A percentile compares a stretch with the other conserved stretches of the same genome.
These are phyloP conservation scores for Salpingoeca rosetta DNA, from an alignment of 78 protist species.

Conservation along the genomic window DNA sequence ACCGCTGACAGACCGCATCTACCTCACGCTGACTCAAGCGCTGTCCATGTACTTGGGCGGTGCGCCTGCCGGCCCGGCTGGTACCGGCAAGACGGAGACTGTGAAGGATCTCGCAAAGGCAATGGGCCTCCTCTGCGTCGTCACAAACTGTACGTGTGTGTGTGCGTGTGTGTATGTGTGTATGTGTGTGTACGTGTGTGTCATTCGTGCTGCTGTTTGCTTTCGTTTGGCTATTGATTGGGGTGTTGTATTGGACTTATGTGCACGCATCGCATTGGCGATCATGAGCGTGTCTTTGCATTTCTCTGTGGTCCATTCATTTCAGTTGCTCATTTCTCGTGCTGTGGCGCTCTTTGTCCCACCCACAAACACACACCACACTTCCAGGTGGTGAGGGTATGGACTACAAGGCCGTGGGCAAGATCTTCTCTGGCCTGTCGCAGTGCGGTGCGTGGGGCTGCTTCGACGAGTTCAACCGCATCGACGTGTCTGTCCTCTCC, in stretches of 20 bases:
- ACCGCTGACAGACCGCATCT: conserved; percentile 84
- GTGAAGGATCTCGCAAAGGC: conserved; percentile 85
- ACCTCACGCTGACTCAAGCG: conserved; percentile 77
- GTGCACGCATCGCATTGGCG: too few relatives aligned
- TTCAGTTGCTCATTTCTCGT: too few relatives aligned
- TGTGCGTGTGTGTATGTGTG: too few relatives aligned
- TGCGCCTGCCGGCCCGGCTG: conserved; percentile 92
- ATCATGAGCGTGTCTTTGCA: too few relatives aligned
- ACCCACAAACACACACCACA: too few relatives aligned
- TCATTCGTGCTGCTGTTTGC: too few relatives aligned
- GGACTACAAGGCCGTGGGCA: conserved; percentile 73
- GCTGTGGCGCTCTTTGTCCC: too few relatives aligned
- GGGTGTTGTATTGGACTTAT: too few relatives aligned
- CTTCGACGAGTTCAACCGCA: conserved; percentile 91
- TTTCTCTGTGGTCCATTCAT: too few relatives aligned
- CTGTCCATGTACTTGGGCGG: conserved; percentile 72
- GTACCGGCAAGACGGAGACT: conserved; percentile 95
- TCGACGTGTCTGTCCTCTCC: conserved; percentile 68
- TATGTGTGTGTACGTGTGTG: too few relatives aligned
- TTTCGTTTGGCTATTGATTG: too few relatives aligned
- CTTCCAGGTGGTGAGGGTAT: conserved; percentile 83
- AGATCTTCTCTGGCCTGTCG: conserved; percentile 58
- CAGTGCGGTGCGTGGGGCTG: conserved; percentile 93
- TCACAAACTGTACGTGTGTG: conserved; percentile 81
- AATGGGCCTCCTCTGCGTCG: conserved; percentile 58